Percentiles rank a stretch among this genome's conserved stretches.
These are phyloP conservation scores for Fusarium sp. DNA, from an alignment of 2,329 filamentous ascomycete genomes.

Conservation along the genomic window DNA sequence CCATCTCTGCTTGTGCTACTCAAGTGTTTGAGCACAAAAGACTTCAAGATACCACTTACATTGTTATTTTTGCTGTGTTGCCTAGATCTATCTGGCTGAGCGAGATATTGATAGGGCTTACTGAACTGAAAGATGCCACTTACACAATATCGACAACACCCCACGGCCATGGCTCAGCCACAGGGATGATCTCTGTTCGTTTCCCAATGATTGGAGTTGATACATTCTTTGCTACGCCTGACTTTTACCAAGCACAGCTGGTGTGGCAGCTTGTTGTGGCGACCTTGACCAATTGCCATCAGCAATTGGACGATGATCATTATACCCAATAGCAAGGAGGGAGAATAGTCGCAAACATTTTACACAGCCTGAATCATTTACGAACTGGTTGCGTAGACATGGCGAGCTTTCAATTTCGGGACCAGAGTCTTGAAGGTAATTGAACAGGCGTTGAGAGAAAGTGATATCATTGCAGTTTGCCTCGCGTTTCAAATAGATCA, in stretches of 20 bases:
- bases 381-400: slow-evolving; percentile 3
- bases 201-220: slow-evolving; percentile 5
- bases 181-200: not conserved
- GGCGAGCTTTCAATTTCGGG: not conserved
- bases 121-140: not conserved
- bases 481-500: slow-evolving; percentile 18
- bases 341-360: not conserved
- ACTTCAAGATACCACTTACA: slow-evolving; percentile 5
- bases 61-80: too few relatives aligned
- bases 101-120: too few relatives aligned
- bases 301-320: slow-evolving; percentile 3
- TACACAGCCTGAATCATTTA: slow-evolving; percentile 7
- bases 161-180: slow-evolving; percentile 1
- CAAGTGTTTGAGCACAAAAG: not conserved
- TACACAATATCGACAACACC: not conserved
- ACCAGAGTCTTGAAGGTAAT: not conserved
- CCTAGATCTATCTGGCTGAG: too few relatives aligned
- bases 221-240: slow-evolving; percentile 1
- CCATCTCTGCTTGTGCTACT: not conserved
- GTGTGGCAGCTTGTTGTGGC: not conserved
- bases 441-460: slow-evolving; percentile 1
- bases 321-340: not conserved
- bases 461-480: not conserved
- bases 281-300: not conserved
- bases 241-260: not conserved